These are phyloP conservation scores for Ramichloridium luteum DNA, from an alignment of 2,329 filamentous ascomycete species.

Conservation along the genomic window DNA sequence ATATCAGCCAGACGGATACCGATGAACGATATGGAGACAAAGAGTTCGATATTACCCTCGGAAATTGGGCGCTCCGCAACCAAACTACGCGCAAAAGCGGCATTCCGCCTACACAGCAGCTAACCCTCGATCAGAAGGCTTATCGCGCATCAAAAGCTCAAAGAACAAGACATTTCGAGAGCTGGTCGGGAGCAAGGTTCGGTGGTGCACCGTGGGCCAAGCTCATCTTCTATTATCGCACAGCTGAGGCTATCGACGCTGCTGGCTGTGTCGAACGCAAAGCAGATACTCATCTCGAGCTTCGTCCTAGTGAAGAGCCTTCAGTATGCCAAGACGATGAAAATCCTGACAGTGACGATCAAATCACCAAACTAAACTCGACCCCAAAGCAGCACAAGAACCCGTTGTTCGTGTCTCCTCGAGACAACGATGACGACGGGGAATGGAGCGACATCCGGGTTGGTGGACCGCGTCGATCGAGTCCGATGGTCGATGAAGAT, in stretches of 20 bases:
- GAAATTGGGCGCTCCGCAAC: constrained; percentile 10
- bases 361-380: too few relatives aligned
- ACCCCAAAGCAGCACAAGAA: too few relatives aligned
- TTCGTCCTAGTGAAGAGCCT: too few relatives aligned
- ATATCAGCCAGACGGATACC: constrained; percentile 8
- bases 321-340: too few relatives aligned
- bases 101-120: constrained; percentile 13
- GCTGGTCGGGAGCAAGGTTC: constrained; percentile 17
- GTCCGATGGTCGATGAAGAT: too few relatives aligned
- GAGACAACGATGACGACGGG: too few relatives aligned
- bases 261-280: constrained; percentile 16
- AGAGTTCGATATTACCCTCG: constrained; percentile 10
- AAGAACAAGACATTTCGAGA: constrained; percentile 12
- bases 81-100: constrained; percentile 11
- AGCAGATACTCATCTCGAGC: too few relatives aligned
- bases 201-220: constrained; percentile 28
- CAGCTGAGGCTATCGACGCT: constrained; percentile 13
- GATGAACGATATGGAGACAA: constrained; percentile 11
- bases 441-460: too few relatives aligned
- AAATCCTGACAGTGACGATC: too few relatives aligned
- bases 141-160: constrained; percentile 10
- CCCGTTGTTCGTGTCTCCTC: too few relatives aligned
- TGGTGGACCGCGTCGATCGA: too few relatives aligned
- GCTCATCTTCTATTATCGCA: constrained; percentile 32
- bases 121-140: constrained; percentile 9